Evolutionary conservation across 2,329 filamentous ascomycete genomes (phyloP), one percentile per base, ranked within the genome.

Genomic region (Colletotrichum eremochloae): DNA sequence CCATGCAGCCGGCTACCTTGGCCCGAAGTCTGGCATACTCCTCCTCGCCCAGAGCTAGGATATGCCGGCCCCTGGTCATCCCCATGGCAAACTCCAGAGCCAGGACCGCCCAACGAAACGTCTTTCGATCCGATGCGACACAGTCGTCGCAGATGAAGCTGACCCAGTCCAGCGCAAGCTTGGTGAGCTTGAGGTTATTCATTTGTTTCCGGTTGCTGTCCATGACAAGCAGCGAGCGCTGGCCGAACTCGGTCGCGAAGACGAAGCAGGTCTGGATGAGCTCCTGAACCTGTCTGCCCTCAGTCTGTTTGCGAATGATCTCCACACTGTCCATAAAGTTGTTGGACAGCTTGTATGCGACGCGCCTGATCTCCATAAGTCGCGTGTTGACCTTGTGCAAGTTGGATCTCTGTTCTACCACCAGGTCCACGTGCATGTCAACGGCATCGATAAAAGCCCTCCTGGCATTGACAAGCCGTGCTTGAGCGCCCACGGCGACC

Each of bases 251-350:
- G 0, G 96, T 98, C n/a, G 96, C 96, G 78, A 98, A 99, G 52
- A 97, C 93, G 81, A 98, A 99, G 82, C 96, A 99, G 6, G 95
- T 97, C 81, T 99, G 96, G 75, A 99, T 96, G 40, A 99, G 89
- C 78, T 99, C 96, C 77, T 97, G 95, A 80, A 96, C 97, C 75
- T 96, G 93, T 75, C 96, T 89, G 11, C 92, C 94, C 69, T 89
- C 88, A 1, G 95, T 95, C 81, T 99, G 96, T 76, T 91, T 91
- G 75, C 95, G 90, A 75, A 99, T 96, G 74, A 94, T 94, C 80
- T 97, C 94, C 56, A 99, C 96, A 79, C 95, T 98, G 81, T 98
- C 96, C 94, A 99, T 98, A 82, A 99, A 98, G 8, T 95, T 94
- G 82, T 98, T 98, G 63, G 95, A 97, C 55, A 99, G 87, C 82